Percentiles rank a stretch among this genome's conserved stretches.
These are phyloP conservation scores for Raffaelea albimanens DNA, from an alignment of 2,329 filamentous ascomycete species.

Conservation along the genomic window DNA sequence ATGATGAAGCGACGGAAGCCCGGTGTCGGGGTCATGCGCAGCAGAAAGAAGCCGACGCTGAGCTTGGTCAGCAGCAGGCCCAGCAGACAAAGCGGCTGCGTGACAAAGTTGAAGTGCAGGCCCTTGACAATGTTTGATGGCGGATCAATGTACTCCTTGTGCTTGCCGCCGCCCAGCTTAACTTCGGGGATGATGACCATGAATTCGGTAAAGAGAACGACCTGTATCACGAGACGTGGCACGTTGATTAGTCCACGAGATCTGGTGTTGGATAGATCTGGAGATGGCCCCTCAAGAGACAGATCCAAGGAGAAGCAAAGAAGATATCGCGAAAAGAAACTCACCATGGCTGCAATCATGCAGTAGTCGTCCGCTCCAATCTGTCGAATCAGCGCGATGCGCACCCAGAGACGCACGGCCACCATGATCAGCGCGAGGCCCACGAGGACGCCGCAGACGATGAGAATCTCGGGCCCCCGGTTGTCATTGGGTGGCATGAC, in stretches of 20 bases:
- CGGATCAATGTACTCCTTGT: constrained; percentile 18
- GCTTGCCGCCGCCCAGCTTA: constrained; percentile 17
- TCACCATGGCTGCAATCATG: constrained; percentile 19
- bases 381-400: constrained; percentile 15
- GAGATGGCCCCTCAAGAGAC: no score
- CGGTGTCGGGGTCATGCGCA: constrained; percentile 16
- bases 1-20: constrained; percentile 14
- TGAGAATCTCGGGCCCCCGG: constrained; percentile 21
- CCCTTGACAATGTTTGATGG: constrained; percentile 14
- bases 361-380: constrained; percentile 19
- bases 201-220: constrained; percentile 17
- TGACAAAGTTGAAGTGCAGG: constrained; percentile 21
- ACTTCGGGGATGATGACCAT: constrained; percentile 20
- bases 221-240: constrained; percentile 2
- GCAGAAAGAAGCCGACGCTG: constrained; percentile 20
- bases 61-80: constrained; percentile 19
- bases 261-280: no score
- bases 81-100: constrained; percentile 20
- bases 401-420: constrained; percentile 17
- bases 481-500: constrained; percentile 14
- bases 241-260: no score
- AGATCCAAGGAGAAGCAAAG: no score
- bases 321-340: background rate
- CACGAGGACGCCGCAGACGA: constrained; percentile 17
- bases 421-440: constrained; percentile 17